Percentiles rank a stretch among this genome's conserved stretches.
Conservation (phyloP, 1,284 basidiomycete genomes). For the Peniophora sp. region DNA sequence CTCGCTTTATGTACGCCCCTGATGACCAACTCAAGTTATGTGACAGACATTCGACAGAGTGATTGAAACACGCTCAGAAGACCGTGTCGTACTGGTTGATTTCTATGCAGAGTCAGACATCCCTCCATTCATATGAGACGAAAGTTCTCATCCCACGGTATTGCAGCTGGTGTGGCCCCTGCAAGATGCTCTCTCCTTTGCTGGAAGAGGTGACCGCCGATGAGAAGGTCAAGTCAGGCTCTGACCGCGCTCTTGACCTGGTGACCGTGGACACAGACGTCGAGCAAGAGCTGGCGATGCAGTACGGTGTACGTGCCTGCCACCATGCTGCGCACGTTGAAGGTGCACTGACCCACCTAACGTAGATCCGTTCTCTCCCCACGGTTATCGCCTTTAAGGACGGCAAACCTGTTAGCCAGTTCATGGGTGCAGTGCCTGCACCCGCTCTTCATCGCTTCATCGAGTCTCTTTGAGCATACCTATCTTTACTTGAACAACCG, state of each 20-base stretch:
- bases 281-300: conserved; percentile 37
- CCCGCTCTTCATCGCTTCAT: conserved; percentile 42
- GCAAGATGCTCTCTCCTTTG: conserved; percentile 60
- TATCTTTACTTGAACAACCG: no score
- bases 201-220: conserved; percentile 46
- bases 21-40: not conserved
- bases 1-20: not conserved
- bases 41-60: conserved; percentile 41
- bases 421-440: conserved; percentile 54
- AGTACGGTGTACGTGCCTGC: conserved; percentile 36
- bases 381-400: conserved; percentile 67
- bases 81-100: conserved; percentile 60
- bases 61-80: conserved; percentile 26
- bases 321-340: conserved; percentile 1
- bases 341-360: not conserved
- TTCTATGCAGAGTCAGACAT: conserved; percentile 67
- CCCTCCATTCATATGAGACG: not conserved
- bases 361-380: conserved; percentile 55
- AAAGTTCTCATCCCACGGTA: not conserved
- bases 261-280: conserved; percentile 61
- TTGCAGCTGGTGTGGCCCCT: conserved; percentile 69
- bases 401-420: conserved; percentile 45
- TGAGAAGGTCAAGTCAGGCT: conserved; percentile 36
- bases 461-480: conserved; percentile 24
- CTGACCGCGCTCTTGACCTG: conserved; percentile 52